Evolutionary conservation across 2,329 filamentous ascomycete genomes (phyloP), one percentile per base, ranked within the genome.

Genomic region (Orbilia javanica): DNA sequence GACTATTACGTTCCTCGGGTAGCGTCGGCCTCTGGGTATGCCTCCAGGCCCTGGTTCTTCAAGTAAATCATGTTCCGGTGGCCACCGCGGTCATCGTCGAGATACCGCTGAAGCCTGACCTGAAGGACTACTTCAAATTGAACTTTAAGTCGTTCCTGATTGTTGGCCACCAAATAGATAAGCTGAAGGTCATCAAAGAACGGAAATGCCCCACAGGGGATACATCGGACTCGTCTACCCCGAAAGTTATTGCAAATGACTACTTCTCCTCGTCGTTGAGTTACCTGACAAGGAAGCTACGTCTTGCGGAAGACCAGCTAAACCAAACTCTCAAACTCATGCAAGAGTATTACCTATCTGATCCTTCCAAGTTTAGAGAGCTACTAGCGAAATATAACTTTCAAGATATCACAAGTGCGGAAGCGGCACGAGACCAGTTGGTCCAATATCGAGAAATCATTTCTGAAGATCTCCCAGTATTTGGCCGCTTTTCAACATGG

Each of bases 21-120:
- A 57, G 27, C 18, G 25, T 73, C 36, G 50, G 60, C 50, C 36
- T 66, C 27, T 73, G 60, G 69, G 57, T 60, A 15, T 66, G 18
- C 36, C 29, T 65, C 8, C 60, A 65, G 11, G 27, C 42, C 18
- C 29, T 64, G 48, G 46, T 66, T 39, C 8, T 70, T 10, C 60
- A 66, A 13, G 27, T 66, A 36, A 42, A 42, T 52, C 69, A 65
- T 50, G 7, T 66, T 20, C 60, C 46, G 2, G 29, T 39, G 5
- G 69, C 18, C 20, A 36, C 60, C 39, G 69, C 48, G 20, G 25
- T n/a, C 8, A 39, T 39, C 13, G 69, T 66, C 20, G 36, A 65
- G 39, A 65, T 73, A 60, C 60, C 60, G 29, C 13, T 60, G 27
- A 39, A 29, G 6, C 68, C 68, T 5, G 69, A 73, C 22, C 15